phyloP scores from a whole-genome alignment of 495 filamentous ascomycete species.

The Choiromyces venosus region DNA sequence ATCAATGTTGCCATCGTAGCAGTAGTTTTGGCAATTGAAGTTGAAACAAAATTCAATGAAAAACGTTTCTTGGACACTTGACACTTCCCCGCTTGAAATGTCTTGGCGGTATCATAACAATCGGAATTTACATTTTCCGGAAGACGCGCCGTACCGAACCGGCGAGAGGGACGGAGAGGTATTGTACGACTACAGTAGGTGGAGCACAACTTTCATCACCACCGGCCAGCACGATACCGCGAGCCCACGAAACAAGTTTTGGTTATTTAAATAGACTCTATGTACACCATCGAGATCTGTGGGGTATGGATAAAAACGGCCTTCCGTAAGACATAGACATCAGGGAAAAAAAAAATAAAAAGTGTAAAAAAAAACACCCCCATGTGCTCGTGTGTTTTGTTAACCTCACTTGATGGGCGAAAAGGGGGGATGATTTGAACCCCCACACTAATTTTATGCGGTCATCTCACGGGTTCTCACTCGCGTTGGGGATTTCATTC shows the following conservation, averaged over 20 bases:
- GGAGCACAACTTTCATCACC: neutral
- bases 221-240: neutral
- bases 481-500: neutral
- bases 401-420: neutral
- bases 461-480: conserved; percentile 5
- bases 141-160: neutral
- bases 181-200: too few relatives aligned
- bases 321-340: neutral
- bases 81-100: neutral
- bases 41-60: neutral
- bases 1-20: neutral
- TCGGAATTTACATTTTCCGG: conserved; percentile 1
- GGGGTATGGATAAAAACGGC: neutral
- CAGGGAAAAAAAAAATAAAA: neutral
- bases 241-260: neutral
- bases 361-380: neutral
- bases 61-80: neutral
- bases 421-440: neutral
- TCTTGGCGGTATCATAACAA: neutral
- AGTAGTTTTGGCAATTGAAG: neutral
- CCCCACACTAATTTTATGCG: neutral
- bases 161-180: neutral
- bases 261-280: neutral
- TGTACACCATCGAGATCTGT: neutral
- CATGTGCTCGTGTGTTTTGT: neutral